Percentiles rank a stretch among this genome's conserved stretches.
Conservation (phyloP, 352 stramenopile genomes). For the Aphanomyces stellatus region DNA sequence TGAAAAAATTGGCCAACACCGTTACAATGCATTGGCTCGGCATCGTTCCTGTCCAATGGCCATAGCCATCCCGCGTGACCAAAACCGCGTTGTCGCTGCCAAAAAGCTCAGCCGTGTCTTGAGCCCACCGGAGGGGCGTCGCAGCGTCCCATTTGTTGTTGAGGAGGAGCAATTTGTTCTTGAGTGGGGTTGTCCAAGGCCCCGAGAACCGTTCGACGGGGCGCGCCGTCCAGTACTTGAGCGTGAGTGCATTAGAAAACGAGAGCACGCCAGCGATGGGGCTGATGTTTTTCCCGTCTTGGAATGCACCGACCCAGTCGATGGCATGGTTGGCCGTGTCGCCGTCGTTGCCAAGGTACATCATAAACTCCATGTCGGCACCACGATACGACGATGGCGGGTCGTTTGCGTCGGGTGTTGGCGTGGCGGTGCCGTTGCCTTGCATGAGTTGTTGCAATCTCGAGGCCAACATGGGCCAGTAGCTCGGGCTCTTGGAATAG, state of each 20-base stretch:
- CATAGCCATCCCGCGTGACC: slow-evolving; percentile 6
- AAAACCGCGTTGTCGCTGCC: not conserved
- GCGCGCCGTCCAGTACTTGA: not conserved
- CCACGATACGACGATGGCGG: not conserved
- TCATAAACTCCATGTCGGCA: not conserved
- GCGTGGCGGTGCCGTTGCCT: not conserved
- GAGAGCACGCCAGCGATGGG: not conserved
- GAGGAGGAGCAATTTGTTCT: not conserved
- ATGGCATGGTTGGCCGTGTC: not conserved
- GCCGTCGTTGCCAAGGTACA: slow-evolving; percentile 15
- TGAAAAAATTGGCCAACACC: not conserved
- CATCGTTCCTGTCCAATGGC: not conserved
- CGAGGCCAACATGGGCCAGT: not conserved
- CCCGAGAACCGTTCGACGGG: slow-evolving; percentile 10
- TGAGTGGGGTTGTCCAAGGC: not conserved
- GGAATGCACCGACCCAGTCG: not conserved
- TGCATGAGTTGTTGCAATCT: not conserved
- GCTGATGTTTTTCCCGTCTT: not conserved
- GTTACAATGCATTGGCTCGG: not conserved
- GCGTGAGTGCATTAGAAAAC: not conserved
- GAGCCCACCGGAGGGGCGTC: not conserved
- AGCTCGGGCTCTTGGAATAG: not conserved
- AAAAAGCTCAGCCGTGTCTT: not conserved
- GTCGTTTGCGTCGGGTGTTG: no score
- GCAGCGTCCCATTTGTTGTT: slow-evolving; percentile 9